Base-by-base conservation (phyloP, 2,329 filamentous ascomycete species). In the Colletotrichum shisoi region DNA sequence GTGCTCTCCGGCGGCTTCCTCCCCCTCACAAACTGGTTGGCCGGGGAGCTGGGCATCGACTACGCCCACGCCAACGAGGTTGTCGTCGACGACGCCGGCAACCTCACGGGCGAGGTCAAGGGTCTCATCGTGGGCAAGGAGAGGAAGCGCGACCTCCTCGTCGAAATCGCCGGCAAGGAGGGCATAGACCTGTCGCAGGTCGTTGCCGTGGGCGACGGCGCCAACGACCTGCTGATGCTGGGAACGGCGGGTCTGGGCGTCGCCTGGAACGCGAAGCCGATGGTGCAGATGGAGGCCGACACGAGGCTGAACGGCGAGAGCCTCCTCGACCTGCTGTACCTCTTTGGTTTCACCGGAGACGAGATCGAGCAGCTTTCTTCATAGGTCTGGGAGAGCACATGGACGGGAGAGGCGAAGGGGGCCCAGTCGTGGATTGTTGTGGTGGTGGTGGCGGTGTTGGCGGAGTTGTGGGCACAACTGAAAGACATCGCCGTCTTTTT, bases 1-100 rank as follows among this genome's bases (percentile, higher is more conserved):
- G 94, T 99, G 5, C 80, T 97, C 39, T 96, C 93, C 40, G 95
- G 95, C 51, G 95, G 95, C 0, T 99, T 99, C 79, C 87, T 92
- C 70, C 94, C 94, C 0, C 81, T 98, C 70, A 96, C 95, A 0
- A 85, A 88, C 64, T 98, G 94, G 92, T 85, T 98, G 42, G 93
- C 92, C 17, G 83, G 83, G 46, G 84, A 92, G 73, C 82, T 99
- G 31, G 92, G 92, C 15, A 87, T 99, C 63, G 92, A 98, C 77
- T 89, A 97, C 74, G 93, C 92, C 0, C 88, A 90, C 76, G 95
- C 95, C 46, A 99, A 99, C 77, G 89, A 94, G 73, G 90, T 94
- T 0, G 85, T 89, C 17, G 82, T 90, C 17, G 87, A 88, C 69
- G 81, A 85, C 42, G 80, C 80, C 42, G 82, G 81, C 15, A 82